Evolutionary conservation across 2,329 filamentous ascomycete species (phyloP).

Genomic region (Beauveria medogensis): DNA sequence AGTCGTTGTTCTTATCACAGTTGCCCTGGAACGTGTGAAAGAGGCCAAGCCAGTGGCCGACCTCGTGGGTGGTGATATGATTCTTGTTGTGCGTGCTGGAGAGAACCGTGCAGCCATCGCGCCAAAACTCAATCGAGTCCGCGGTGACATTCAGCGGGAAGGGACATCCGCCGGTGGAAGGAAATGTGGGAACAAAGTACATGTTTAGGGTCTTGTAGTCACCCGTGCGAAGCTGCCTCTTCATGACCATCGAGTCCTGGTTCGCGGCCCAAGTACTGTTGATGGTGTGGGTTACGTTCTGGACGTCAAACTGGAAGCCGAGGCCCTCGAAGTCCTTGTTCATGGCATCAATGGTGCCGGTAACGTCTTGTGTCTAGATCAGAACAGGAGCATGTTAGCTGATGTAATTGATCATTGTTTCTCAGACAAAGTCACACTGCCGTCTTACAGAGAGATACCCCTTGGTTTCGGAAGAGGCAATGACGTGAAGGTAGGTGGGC

Average conservation of each 20-base stretch:
- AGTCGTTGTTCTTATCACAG: conserved; percentile 17
- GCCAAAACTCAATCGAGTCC: conserved; percentile 20
- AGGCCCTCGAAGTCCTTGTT: neutral
- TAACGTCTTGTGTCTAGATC: neutral
- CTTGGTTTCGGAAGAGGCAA: neutral
- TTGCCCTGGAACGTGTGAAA: conserved; percentile 32
- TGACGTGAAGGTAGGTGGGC: conserved; percentile 4
- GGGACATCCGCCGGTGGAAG: conserved; percentile 33
- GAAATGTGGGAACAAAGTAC: conserved; percentile 19
- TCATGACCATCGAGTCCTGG: conserved; percentile 34
- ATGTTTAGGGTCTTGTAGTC: conserved; percentile 32
- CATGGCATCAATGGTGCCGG: neutral
- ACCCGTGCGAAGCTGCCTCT: conserved; percentile 36
- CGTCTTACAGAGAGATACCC: conserved; percentile 8
- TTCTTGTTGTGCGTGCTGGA: conserved; percentile 24
- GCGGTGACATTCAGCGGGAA: conserved; percentile 27
- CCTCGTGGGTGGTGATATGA: conserved; percentile 25
- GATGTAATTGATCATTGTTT: no score
- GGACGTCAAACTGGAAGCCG: conserved; percentile 30
- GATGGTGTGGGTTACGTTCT: conserved; percentile 35
- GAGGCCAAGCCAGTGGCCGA: conserved; percentile 34
- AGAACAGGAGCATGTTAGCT: neutral
- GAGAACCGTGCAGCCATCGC: conserved; percentile 33
- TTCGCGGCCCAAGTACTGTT: conserved; percentile 39
- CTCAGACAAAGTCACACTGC: no score